Conservation (phyloP, 805 yeast genomes). For the Wickerhamiella bombiphila region DNA sequence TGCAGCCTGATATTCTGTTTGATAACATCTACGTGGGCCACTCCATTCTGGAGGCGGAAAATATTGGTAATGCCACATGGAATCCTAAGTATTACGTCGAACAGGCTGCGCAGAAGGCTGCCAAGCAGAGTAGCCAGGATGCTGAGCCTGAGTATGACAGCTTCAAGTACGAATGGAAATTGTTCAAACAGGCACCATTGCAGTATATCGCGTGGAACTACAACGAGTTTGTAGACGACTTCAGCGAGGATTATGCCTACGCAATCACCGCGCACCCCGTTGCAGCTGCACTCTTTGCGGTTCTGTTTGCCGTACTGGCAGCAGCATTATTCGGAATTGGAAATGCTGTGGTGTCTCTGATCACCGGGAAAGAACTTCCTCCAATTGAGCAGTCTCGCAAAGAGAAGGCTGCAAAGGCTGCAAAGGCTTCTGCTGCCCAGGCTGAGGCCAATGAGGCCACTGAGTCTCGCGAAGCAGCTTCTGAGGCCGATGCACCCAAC, state of each 20-base stretch:
- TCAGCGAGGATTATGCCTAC: conserved; percentile 20
- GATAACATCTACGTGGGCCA: conserved; percentile 81
- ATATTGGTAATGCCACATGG: conserved; percentile 65
- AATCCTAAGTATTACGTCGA: conserved; percentile 26
- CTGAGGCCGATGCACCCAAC: too few relatives aligned
- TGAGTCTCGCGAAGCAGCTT: conserved; percentile 6
- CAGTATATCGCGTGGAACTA: conserved; percentile 19
- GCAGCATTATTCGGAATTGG: conserved; percentile 18
- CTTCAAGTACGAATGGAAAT: conserved; percentile 16
- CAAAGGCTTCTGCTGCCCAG: conserved; percentile 2
- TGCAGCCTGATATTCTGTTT: conserved; percentile 59
- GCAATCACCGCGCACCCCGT: conserved; percentile 26
- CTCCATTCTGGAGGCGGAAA: conserved; percentile 70
- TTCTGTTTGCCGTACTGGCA: conserved; percentile 15
- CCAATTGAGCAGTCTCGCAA: not conserved
- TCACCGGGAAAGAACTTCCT: conserved; percentile 1
- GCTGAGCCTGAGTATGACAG: conserved; percentile 7
- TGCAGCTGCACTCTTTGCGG: conserved; percentile 21
- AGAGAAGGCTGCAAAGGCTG: not conserved
- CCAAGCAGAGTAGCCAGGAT: conserved; percentile 14
- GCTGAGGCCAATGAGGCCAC: conserved; percentile 3
- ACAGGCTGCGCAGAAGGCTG: conserved; percentile 16
- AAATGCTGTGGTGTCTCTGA: not conserved
- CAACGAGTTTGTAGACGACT: conserved; percentile 20
- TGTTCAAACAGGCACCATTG: conserved; percentile 24